Base-by-base conservation (phyloP, 352 stramenopile genomes). In the Globisporangium yorkense region DNA sequence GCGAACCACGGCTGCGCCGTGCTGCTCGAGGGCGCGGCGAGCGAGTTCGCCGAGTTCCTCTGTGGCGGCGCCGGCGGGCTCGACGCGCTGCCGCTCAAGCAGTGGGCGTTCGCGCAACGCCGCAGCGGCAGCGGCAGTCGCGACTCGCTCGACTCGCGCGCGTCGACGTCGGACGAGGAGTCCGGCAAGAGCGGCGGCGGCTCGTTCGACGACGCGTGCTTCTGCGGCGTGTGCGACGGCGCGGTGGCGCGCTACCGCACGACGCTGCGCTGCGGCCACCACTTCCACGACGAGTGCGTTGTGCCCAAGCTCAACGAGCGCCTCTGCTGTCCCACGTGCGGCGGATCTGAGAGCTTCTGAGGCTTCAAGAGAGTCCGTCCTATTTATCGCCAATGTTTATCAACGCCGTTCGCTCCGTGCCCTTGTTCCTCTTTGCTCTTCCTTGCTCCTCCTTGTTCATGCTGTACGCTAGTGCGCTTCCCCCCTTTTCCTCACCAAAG, bases 231-330 rank as follows among this genome's bases (percentile, higher is more conserved):
- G 15, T 73, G 65, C 20, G 56, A 64, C 20, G 39, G 57, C 33
- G 40, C 20, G 7, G 62, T 68, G 48, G 46, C 50, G 49, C 59
- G 31, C 3, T 68, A 74, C 47, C 65, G 59, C 3, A 72, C 66
- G 16, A 59, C 33, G 16, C 47, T 84, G 43, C 43, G 31, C 13
- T 84, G 72, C 54, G 67, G 74, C 37, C 72, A 84, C 29, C 49
- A 63, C 5, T 84, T 81, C 65, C 74, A 84, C 61, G 70, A 84
- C 47, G 74, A 81, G 60, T 84, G 74, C 67, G 63, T 76, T 47
- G 51, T 84, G 24, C 48, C 46, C 21, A 54, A 66, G 33, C 65
- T 84, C n/a, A 84, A 84, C 58, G 57, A 68, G 44, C 24, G 24
- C 24, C 24, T 27, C 24, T 27, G 24, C 24, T 27, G 24, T 1